Evolutionary conservation across 164 flowering plant genomes (phyloP), one percentile per base, ranked within the genome.

Genomic region (Stephania yunnanensis): DNA sequence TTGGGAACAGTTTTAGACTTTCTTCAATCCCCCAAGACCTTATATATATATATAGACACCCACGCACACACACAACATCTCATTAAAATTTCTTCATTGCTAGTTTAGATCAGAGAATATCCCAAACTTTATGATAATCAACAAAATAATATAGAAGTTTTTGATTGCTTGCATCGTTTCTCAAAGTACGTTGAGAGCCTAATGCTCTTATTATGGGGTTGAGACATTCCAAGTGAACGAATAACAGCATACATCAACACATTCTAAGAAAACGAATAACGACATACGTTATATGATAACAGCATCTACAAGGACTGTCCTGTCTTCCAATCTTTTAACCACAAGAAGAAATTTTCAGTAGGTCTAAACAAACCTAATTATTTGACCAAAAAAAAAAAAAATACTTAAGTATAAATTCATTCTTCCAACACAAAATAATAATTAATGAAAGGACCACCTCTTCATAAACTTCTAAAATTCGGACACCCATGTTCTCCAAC

Each of bases 401-500:
- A 36, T 36, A 36, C 42, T 2, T 2, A 55, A 55, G 19, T 55
- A 10, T 15, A 55, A 55, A 55, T 55, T 55, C 19, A 55, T 55
- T 17, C 63, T 55, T 55, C 19, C 63, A 12, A 68, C 19, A 31
- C 46, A 30, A 20, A 46, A 50, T 48, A 22, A 25, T 29, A 74
- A 10, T 74, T 25, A 58, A 29, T 13, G 3, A 29, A 31, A 68
- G 65, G 19, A 80, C 45, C 80, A 95, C 99, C 97, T 95, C 99
- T 83, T 95, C 99, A 81, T 91, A 90, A 77, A 84, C 85, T 82
- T 88, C 88, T n/a, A 73, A 66, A 71, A 95, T 78, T 76, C 83
- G 85, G 69, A 95, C 82, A 5, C 97, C 98, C 97, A 95, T 87
- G 58, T 86, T 91, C 74, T 90, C 80, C 80, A 95, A 80, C 73